Base-by-base conservation (phyloP, 371 early-diverging fungal genomes). In the Coemansia sp. region DNA sequence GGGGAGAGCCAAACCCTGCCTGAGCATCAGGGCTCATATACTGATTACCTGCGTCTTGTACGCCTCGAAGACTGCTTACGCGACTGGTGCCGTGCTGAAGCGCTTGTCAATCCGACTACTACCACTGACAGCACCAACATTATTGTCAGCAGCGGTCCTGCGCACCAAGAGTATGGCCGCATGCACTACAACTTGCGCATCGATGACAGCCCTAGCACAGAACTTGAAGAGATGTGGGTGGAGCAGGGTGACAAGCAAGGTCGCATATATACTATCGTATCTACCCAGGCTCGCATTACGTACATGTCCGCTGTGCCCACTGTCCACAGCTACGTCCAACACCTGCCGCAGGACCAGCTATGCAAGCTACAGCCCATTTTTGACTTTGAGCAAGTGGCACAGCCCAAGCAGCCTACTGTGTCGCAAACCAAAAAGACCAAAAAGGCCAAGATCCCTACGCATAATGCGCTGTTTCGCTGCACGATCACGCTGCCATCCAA, bases 401-500 rank as follows among this genome's bases (percentile, higher is more conserved):
- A 51, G 23, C 48, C 24, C 28, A 46, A 28, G 19, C 32, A 56
- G 54, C 48, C 48, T 5, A 40, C 65, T 2, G 12, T 19, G 15
- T 8, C 68, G 15, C 28, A 49, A 17, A 56, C 32, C 36, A 46
- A 28, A 15, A 68, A 23, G 62, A 56, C 58, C 29, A 26, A 19
- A 67, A 61, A 32, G 61, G 24, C 28, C 48, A n/a, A 67, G 32
- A 67, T 61, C 5, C 19, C 23, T 3, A 12, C 19, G 2, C 79
- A 78, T 0, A 36, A 3, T 44, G 17, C 12, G 2, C 60, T 69
- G 15, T 88, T 68, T 60, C 67, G 82, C 12, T 89, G 89, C 63
- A 82, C 70, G 0, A 48, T 91, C 26, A 80, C 70, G 0, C 63
- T 93, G 19, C 92, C 93, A 2, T 80, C 83, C 41, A 89, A 87